Evolutionary conservation across 129 eudicot species (phyloP).

Genomic region (Flaveria robusta): DNA sequence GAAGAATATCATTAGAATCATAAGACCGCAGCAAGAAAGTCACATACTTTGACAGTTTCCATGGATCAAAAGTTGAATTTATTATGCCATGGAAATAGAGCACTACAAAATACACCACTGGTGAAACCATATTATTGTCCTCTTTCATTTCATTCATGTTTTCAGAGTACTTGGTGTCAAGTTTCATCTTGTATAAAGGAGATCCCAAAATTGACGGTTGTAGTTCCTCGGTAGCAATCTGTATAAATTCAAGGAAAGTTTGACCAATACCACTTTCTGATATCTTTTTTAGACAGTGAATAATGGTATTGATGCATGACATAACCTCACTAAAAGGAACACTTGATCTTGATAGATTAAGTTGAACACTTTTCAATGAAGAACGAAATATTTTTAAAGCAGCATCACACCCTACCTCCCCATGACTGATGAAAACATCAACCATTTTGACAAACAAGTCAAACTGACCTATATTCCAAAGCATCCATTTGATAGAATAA

Average conservation of each 20-base stretch:
- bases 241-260: slow-evolving; percentile 48
- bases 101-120: slow-evolving; percentile 46
- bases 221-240: slow-evolving; percentile 47
- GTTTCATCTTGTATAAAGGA: slow-evolving; percentile 65
- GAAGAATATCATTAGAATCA: slow-evolving; percentile 53
- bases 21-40: slow-evolving; percentile 44
- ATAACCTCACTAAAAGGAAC: slow-evolving; percentile 49
- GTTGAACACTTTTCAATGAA: slow-evolving; percentile 54
- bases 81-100: slow-evolving; percentile 46
- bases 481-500: slow-evolving; percentile 53
- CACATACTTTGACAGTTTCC: slow-evolving; percentile 39
- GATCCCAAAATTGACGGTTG: slow-evolving; percentile 65
- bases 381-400: slow-evolving; percentile 55
- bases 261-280: slow-evolving; percentile 35
- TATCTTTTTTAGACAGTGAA: slow-evolving; percentile 45
- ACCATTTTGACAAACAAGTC: slow-evolving; percentile 57
- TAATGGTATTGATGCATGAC: slow-evolving; percentile 48
- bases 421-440: slow-evolving; percentile 41
- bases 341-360: slow-evolving; percentile 35
- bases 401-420: slow-evolving; percentile 41
- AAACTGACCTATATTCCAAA: slow-evolving; percentile 62
- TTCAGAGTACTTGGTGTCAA: slow-evolving; percentile 39
- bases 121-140: slow-evolving; percentile 48
- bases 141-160: slow-evolving; percentile 30
- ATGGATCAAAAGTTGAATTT: slow-evolving; percentile 34